Base-by-base conservation (phyloP, 495 filamentous ascomycete genomes). In the Penicillium paxilli region DNA sequence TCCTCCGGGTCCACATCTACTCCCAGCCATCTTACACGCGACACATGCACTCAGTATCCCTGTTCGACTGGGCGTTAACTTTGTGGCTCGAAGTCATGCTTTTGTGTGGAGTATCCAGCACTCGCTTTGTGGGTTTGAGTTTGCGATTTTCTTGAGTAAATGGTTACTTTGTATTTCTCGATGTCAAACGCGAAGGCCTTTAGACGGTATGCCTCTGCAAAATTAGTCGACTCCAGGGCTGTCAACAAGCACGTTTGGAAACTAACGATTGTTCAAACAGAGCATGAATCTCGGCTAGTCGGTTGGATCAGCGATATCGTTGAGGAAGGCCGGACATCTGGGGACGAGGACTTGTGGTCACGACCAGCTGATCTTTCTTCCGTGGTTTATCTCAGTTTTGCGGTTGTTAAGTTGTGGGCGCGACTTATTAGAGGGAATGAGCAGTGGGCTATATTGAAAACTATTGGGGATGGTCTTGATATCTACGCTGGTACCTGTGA, bases 41-140 rank as follows among this genome's bases (percentile, higher is more conserved):
- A 63, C 62, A 1, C 70, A 74, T 49, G 68, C 68, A 26, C 58
- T 74, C 16, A 70, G 67, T 37, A 64, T 71, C 25, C 68, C 67
- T 0, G 67, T 71, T 10, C 60, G 63, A 41, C 58, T 74, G 4
- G 70, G 70, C 9, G 50, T 74, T 4, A 46, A 52, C 9, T 66
- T 65, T 19, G 68, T 70, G 42, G 67, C 70, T 14, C 59, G 50
- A n/a, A 64, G 59, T 5, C 63, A 68, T 47, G 64, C 65, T 1
- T 64, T 68, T 12, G 61, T 69, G 6, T 74, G 67, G 70, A 63
- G 62, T 24, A 64, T 71, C n/a, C 62, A 70, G 55, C 65, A 73
- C 44, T 67, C 69, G 1, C 52, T 73, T 16, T 70, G 63, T 48
- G 61, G 62, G 21, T 58, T 74, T n/a, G 68, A 74, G 25, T 74